Base-by-base conservation (phyloP, 2,329 filamentous ascomycete species). In the Grosmannia penicillata region DNA sequence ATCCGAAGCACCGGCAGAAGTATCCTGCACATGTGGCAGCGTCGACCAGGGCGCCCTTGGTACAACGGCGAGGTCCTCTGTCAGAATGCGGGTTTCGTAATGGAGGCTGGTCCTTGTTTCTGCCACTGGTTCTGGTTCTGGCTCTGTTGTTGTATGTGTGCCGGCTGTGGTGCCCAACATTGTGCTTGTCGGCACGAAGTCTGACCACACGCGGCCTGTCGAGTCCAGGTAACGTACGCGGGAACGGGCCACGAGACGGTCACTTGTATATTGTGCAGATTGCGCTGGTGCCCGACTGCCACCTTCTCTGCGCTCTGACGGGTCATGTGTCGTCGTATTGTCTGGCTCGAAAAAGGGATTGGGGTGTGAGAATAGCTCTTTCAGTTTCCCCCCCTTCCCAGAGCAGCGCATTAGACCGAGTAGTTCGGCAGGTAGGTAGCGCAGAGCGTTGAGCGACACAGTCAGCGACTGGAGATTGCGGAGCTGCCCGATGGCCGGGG, bases 401-500 rank as follows among this genome's bases (percentile, higher is more conserved):
- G 13, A 26, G 4, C 30, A 22, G 15, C 14, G 28, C 17, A 81
- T 53, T 3, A 82, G 59, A 19, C 68, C 55, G 1, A 82, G 59
- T 1, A 83, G 57, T 49, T 82, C 77, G 39, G 62, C 68, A 0
- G 80, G 80, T 1, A 85, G 60, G 43, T 60, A 68, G 7, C 61
- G 62, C 10, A 85, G 58, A 6, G 58, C 55, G 44, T 83, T 84
- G 38, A 78, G 69, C 1, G 75, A 71, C 8, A 85, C 48, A 47
- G 82, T 83, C 28, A 85, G 65, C 36, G 73, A 66, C 36, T 61
- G 58, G 4, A 85, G 62, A 41, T 73, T 75, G 5, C 51, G 52
- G 7, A 84, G 61, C 24, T 68, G 68, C 18, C 60, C 61, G 35
- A 84, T 72, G 4, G 65, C 61, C 0, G 72, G 60, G 1, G 80